Evolutionary conservation across 139 green algal genomes (phyloP).

Genomic region (Haematococcus lacustris): DNA sequence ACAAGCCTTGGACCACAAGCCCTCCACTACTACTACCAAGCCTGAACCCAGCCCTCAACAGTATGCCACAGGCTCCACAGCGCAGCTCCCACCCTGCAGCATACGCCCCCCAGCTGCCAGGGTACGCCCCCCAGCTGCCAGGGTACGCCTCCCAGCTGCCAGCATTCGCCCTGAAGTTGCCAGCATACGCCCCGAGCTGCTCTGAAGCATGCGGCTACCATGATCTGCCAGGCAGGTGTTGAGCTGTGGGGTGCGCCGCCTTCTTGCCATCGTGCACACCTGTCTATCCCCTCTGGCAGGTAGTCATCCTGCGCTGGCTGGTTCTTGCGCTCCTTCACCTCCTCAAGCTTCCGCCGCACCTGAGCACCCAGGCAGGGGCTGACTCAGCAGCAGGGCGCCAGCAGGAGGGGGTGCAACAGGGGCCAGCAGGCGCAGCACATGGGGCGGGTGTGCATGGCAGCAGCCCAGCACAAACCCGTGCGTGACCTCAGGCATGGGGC

Average conservation of each 20-base stretch:
- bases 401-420: too few relatives aligned
- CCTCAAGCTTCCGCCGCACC: constrained; percentile 9
- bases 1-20: neutral
- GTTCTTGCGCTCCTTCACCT: constrained; percentile 22
- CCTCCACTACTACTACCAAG: neutral
- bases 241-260: neutral
- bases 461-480: too few relatives aligned
- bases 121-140: too few relatives aligned
- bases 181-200: neutral
- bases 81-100: neutral
- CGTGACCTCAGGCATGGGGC: too few relatives aligned
- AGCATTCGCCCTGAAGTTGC: neutral
- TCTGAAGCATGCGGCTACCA: neutral
- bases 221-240: neutral
- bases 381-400: too few relatives aligned
- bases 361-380: too few relatives aligned
- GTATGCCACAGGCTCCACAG: neutral
- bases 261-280: neutral
- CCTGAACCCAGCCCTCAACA: neutral
- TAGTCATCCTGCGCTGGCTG: constrained; percentile 36
- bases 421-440: too few relatives aligned
- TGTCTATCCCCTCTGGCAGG: constrained; percentile 52
- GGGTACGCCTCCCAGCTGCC: too few relatives aligned
- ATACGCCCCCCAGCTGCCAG: neutral
- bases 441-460: too few relatives aligned